Base-by-base conservation (phyloP, 345 rosid genomes). In the Linum usitatissimum region DNA sequence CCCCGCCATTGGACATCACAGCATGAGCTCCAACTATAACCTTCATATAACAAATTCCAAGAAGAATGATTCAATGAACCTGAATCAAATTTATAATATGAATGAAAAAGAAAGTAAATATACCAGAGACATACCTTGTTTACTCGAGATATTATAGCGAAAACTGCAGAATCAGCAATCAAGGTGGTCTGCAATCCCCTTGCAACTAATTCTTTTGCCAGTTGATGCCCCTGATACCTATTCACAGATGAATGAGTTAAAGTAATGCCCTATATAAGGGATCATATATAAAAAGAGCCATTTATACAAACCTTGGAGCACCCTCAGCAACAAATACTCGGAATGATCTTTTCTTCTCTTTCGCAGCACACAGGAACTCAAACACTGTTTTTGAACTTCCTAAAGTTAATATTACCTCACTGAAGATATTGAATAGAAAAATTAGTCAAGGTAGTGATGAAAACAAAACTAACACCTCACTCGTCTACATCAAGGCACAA, bases 11-110 rank as follows among this genome's bases (percentile, higher is more conserved):
- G 49, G 99, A 96, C 97, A 94, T 86, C 45, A 94, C 96, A 62
- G 91, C 97, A 73, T 90, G 97, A 68, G 99, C 96, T 75, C 97
- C 99, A 66, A 94, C 92, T 55, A 90, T 94, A 73, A 94, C 99
- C 97, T 90, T 71, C 63, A 55, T 30, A 63, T 56, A 51, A 51
- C 48, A 76, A 51, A 68, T 71, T 72, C 61, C 23, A 60, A 69
- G 45, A 71, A 49, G 51, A 34, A 48, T 14, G 30, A 61, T 28
- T 64, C 71, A 63, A 31, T 68, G 49, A 65, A 30, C 42, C 64
- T 30, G 30, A 48, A 63, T 51, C 36, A 31, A 7, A n/a, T 17
- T 45, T 38, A 57, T 6, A 20, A 62, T 54, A 19, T 39, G 53
- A 61, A 66, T 30, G 20, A 9, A 39, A 49, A 42, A 30, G 68